Conservation (phyloP, 2,329 filamentous ascomycete genomes). For the Hypoxylon sp. region DNA sequence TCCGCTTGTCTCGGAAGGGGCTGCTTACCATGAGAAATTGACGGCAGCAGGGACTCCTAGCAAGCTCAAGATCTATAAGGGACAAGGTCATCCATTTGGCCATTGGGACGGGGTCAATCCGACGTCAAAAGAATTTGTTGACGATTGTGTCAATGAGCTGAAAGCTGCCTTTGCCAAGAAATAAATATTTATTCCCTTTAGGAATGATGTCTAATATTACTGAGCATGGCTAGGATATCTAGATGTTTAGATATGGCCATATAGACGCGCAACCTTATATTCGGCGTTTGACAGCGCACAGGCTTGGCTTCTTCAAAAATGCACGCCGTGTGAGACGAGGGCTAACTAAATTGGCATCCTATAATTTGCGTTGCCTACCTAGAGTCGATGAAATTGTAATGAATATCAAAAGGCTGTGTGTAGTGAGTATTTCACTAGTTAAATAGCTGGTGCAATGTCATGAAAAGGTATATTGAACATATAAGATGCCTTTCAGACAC, state of each 20-base stretch:
- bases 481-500: no score
- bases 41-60: conserved; percentile 53
- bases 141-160: conserved; percentile 54
- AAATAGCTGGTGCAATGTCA: no score
- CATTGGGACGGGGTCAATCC: conserved; percentile 56
- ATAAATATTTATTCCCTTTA: neutral
- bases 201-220: neutral
- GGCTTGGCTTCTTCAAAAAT: neutral
- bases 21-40: conserved; percentile 55
- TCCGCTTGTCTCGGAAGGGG: conserved; percentile 54
- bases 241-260: no score
- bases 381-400: neutral
- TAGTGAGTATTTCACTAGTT: no score
- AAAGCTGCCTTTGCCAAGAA: conserved; percentile 46
- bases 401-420: neutral
- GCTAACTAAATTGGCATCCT: neutral
- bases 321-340: neutral
- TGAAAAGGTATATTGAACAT: no score
- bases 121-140: conserved; percentile 53
- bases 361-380: neutral
- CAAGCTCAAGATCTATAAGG: conserved; percentile 56
- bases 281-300: neutral
- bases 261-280: neutral
- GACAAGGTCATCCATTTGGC: conserved; percentile 56
- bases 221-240: neutral